phyloP scores from a whole-genome alignment of 1,284 basidiomycete genomes.

The Melampsora americana region DNA sequence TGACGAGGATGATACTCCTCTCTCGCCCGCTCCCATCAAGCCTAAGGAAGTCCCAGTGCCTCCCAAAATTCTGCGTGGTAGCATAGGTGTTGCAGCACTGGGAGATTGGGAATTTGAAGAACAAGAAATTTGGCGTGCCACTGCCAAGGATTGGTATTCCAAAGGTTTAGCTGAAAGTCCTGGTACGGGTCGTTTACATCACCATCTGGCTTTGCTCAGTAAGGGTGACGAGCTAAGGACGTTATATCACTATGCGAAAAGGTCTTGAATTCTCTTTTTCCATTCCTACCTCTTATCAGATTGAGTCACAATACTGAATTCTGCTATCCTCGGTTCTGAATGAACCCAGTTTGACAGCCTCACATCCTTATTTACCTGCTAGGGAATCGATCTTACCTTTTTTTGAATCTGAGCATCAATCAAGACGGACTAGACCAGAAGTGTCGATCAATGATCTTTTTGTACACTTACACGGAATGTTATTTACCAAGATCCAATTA shows the following conservation, averaged over 20 bases:
- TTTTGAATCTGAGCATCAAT: conserved; percentile 64
- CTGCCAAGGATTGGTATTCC: conserved; percentile 90
- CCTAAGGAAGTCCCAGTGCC: conserved; percentile 1
- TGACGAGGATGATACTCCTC: not conserved
- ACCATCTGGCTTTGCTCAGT: conserved; percentile 85
- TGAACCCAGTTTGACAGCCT: conserved; percentile 64
- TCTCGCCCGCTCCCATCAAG: not conserved
- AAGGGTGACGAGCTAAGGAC: conserved; percentile 78
- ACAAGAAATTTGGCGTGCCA: conserved; percentile 83
- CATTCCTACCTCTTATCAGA: not conserved
- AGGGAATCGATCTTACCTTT: conserved; percentile 80
- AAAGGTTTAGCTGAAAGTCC: conserved; percentile 81
- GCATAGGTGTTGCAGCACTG: conserved; percentile 81
- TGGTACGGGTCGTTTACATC: conserved; percentile 84
- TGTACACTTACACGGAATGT: conserved; percentile 85
- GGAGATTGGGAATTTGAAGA: conserved; percentile 83
- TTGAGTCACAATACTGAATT: not conserved
- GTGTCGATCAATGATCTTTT: conserved; percentile 77
- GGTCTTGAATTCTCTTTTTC: conserved; percentile 59
- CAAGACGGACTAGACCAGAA: conserved; percentile 62
- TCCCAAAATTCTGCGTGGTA: conserved; percentile 54
- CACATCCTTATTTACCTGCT: conserved; percentile 78
- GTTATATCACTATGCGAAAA: conserved; percentile 93
- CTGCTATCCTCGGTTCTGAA: conserved; percentile 9
- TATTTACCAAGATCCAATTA: conserved; percentile 88